phyloP scores from a whole-genome alignment of 257 asterid genomes.

The Plantago major region DNA sequence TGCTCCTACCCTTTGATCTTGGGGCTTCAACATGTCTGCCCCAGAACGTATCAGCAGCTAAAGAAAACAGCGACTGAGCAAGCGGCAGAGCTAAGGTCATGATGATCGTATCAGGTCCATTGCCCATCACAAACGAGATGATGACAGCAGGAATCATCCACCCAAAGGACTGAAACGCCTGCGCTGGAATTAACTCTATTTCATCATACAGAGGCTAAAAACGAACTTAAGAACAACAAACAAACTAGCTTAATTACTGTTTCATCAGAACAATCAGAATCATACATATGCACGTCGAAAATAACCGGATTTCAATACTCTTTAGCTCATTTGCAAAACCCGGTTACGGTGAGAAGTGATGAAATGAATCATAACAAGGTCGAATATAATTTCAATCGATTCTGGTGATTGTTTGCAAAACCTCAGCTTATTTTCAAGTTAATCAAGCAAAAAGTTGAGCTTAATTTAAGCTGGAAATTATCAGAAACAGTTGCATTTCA shows the following conservation, averaged over 20 bases:
- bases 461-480: too few relatives aligned
- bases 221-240: not conserved
- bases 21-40: slow-evolving; percentile 36
- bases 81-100: slow-evolving; percentile 81
- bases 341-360: too few relatives aligned
- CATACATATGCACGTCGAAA: too few relatives aligned
- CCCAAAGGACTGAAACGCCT: slow-evolving; percentile 68
- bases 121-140: slow-evolving; percentile 51
- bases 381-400: too few relatives aligned
- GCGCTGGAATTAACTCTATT: slow-evolving; percentile 22
- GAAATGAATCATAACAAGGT: too few relatives aligned
- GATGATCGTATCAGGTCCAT: slow-evolving; percentile 46
- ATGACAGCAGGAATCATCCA: slow-evolving; percentile 85
- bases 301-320: too few relatives aligned
- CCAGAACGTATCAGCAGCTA: slow-evolving; percentile 45
- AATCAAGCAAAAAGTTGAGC: too few relatives aligned
- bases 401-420: too few relatives aligned
- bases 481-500: too few relatives aligned
- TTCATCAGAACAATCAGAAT: not conserved
- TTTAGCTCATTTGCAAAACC: too few relatives aligned
- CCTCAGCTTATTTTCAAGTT: too few relatives aligned
- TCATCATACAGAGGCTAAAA: not conserved
- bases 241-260: not conserved
- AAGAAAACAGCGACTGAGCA: slow-evolving; percentile 66
- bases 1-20: slow-evolving; percentile 36